Evolutionary conservation across 352 stramenopile species (phyloP).

Genomic region (Phytophthora fragariae): DNA sequence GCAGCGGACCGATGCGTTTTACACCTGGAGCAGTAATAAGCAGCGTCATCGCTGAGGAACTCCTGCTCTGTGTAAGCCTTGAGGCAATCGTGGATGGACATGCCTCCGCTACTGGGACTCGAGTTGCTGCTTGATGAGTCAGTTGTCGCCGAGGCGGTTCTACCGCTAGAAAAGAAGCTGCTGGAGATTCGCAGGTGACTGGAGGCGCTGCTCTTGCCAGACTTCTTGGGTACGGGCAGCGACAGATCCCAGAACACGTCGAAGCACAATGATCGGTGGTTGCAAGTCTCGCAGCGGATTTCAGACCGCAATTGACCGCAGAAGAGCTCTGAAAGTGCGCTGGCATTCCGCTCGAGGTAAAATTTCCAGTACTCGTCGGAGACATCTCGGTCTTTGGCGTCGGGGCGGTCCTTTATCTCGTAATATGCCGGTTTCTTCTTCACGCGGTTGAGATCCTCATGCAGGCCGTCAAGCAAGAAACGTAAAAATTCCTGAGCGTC

Average conservation of each 20-base stretch:
- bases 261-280: slow-evolving; percentile 78
- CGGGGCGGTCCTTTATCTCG: slow-evolving; percentile 70
- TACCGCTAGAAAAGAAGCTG: slow-evolving; percentile 44
- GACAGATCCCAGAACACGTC: slow-evolving; percentile 90
- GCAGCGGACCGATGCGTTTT: slow-evolving; percentile 72
- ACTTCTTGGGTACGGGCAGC: slow-evolving; percentile 72
- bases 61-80: slow-evolving; percentile 80
- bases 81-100: slow-evolving; percentile 74
- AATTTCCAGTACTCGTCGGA: slow-evolving; percentile 91
- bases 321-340: slow-evolving; percentile 80
- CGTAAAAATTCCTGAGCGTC: slow-evolving; percentile 93
- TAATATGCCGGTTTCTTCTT: slow-evolving; percentile 77
- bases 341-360: slow-evolving; percentile 74
- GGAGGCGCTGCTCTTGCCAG: slow-evolving; percentile 44
- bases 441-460: slow-evolving; percentile 88
- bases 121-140: slow-evolving; percentile 5
- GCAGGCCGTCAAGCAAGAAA: slow-evolving; percentile 85
- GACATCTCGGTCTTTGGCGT: slow-evolving; percentile 64
- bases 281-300: slow-evolving; percentile 79
- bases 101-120: slow-evolving; percentile 16
- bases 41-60: slow-evolving; percentile 64
- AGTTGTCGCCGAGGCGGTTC: slow-evolving; percentile 24
- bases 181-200: slow-evolving; percentile 44
- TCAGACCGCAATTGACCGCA: slow-evolving; percentile 84
- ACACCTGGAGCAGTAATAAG: slow-evolving; percentile 80